These are phyloP conservation scores for Phialemonium atrogriseum DNA, from an alignment of 2,329 filamentous ascomycete species.

Conservation along the genomic window DNA sequence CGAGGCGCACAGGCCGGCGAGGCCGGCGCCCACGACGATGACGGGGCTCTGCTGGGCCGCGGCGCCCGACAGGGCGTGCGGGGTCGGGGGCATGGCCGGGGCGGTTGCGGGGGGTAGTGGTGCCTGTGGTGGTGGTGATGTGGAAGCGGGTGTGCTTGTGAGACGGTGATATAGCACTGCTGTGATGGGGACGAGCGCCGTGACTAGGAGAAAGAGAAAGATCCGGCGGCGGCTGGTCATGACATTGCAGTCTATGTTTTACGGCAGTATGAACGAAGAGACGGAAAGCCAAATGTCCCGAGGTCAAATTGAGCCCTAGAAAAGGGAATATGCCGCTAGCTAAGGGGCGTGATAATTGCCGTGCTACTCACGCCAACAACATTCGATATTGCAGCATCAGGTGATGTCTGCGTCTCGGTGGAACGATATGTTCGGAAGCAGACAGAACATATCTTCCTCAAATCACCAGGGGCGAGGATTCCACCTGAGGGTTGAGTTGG, in stretches of 20 bases:
- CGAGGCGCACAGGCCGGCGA: constrained; percentile 54
- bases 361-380: neutral
- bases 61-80: neutral
- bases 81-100: neutral
- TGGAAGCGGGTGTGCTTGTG: constrained; percentile 1
- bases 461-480: neutral
- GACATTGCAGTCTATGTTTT: neutral
- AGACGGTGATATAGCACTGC: constrained; percentile 13
- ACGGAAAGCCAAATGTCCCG: no score
- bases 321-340: no score
- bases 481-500: no score
- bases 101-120: constrained; percentile 1
- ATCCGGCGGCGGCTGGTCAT: constrained; percentile 1
- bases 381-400: constrained; percentile 4
- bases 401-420: constrained; percentile 5
- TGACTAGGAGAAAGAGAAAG: constrained; percentile 4
- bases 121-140: neutral
- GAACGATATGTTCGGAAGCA: constrained; percentile 1
- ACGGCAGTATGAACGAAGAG: no score
- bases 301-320: no score
- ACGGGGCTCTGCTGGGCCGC: constrained; percentile 20
- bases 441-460: neutral
- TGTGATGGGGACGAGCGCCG: constrained; percentile 11
- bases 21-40: constrained; percentile 56
- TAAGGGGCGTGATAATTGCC: no score